Conservation (phyloP, 768 basidiomycete species). For the Roridomyces roridus region DNA sequence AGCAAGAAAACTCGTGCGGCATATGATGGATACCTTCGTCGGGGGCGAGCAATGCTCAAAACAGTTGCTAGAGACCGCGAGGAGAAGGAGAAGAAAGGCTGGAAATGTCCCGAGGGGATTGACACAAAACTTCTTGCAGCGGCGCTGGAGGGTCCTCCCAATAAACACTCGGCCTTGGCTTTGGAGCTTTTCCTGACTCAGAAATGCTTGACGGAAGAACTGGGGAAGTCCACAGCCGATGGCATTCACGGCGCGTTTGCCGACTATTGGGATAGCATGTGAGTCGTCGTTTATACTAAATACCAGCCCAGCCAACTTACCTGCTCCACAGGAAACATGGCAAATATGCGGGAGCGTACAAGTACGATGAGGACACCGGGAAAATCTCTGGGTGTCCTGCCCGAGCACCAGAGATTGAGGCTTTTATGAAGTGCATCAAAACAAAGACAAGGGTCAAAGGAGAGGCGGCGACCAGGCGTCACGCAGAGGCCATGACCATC, state of each 20-base stretch:
- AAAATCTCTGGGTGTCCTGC: conserved; percentile 37
- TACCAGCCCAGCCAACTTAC: neutral
- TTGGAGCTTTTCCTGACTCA: conserved; percentile 34
- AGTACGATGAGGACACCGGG: conserved; percentile 24
- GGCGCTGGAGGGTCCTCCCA: conserved; percentile 35
- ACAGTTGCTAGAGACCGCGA: no score
- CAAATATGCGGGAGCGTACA: conserved; percentile 33
- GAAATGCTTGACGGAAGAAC: conserved; percentile 36
- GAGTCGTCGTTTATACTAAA: conserved; percentile 12
- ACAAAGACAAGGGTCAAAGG: conserved; percentile 25
- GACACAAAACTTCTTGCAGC: conserved; percentile 28
- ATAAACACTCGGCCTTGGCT: conserved; percentile 31
- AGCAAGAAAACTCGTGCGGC: no score
- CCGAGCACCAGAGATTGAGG: conserved; percentile 25
- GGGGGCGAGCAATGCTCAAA: no score
- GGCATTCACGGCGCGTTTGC: conserved; percentile 35
- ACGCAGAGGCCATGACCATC: conserved; percentile 37
- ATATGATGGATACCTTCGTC: no score
- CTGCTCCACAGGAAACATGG: conserved; percentile 4
- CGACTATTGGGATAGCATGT: conserved; percentile 36
- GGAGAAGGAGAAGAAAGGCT: no score
- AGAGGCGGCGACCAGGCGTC: conserved; percentile 28
- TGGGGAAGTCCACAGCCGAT: conserved; percentile 24
- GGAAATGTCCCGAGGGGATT: conserved; percentile 17
- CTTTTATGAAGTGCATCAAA: conserved; percentile 31